phyloP scores from a whole-genome alignment of 192 early-diverging fungal species.

The Coemansia sp. region DNA sequence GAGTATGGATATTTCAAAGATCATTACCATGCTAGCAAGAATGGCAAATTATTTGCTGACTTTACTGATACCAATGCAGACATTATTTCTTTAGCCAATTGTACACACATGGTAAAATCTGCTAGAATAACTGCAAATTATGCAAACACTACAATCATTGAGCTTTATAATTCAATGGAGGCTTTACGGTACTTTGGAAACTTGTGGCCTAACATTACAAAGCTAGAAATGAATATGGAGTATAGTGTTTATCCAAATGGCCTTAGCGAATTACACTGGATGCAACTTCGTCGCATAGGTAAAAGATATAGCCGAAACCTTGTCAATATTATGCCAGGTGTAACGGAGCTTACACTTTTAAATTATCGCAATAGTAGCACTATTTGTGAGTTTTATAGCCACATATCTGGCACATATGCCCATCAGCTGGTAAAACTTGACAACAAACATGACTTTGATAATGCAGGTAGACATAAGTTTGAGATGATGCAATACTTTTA shows the following conservation, averaged over 20 bases:
- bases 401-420: neutral
- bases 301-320: neutral
- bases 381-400: neutral
- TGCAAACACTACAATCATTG: neutral
- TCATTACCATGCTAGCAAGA: neutral
- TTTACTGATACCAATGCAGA: neutral
- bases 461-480: neutral
- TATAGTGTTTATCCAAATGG: neutral
- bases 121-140: neutral
- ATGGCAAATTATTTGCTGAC: neutral
- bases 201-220: neutral
- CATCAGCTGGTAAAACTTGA: neutral
- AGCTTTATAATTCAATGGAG: neutral
- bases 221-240: neutral
- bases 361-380: neutral
- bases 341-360: neutral
- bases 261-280: neutral
- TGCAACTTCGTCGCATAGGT: neutral
- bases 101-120: neutral
- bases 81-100: neutral
- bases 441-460: neutral
- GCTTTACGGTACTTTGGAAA: neutral
- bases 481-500: neutral
- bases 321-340: neutral
- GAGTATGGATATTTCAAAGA: neutral